A percentile compares a stretch with the other conserved stretches of the same genome.
Conservation (phyloP, 768 basidiomycete species). For the Lanmaoa pseudosensibilis region DNA sequence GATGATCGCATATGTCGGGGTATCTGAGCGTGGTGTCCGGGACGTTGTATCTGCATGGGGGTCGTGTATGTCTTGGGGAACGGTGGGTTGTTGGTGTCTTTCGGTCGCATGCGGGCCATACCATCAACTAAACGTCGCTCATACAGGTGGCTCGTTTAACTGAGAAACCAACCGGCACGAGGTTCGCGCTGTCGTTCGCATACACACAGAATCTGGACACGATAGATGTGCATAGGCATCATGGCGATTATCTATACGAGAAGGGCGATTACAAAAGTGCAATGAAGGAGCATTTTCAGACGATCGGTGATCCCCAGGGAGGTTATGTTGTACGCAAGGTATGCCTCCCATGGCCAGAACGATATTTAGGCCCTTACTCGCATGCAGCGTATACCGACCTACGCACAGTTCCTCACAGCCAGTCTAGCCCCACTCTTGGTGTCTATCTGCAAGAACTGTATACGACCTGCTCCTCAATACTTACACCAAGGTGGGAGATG, state of each 20-base stretch:
- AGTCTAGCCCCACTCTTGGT: conserved; percentile 95
- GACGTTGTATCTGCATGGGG: conserved; percentile 84
- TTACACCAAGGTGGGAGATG: conserved; percentile 95
- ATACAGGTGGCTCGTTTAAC: conserved; percentile 61
- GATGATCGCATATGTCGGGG: conserved; percentile 78
- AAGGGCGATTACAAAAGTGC: conserved; percentile 93
- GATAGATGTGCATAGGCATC: conserved; percentile 86
- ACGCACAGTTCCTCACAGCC: conserved; percentile 86
- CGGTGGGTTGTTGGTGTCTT: conserved; percentile 60
- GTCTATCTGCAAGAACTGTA: conserved; percentile 95
- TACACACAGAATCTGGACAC: conserved; percentile 77
- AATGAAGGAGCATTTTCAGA: conserved; percentile 90
- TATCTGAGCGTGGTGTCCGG: conserved; percentile 80
- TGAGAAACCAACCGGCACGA: conserved; percentile 81
- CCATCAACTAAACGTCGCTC: neutral
- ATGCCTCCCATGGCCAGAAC: conserved; percentile 1
- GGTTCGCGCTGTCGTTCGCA: conserved; percentile 84
- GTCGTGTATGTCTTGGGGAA: conserved; percentile 76
- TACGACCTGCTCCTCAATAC: conserved; percentile 86
- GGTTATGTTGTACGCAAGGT: conserved; percentile 98
- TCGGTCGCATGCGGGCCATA: neutral
- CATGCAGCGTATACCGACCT: conserved; percentile 6
- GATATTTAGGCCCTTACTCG: neutral
- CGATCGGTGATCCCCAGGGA: conserved; percentile 87
- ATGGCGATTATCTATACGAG: conserved; percentile 87